phyloP scores from a whole-genome alignment of 192 early-diverging fungal genomes.

The Backusella luteola region DNA sequence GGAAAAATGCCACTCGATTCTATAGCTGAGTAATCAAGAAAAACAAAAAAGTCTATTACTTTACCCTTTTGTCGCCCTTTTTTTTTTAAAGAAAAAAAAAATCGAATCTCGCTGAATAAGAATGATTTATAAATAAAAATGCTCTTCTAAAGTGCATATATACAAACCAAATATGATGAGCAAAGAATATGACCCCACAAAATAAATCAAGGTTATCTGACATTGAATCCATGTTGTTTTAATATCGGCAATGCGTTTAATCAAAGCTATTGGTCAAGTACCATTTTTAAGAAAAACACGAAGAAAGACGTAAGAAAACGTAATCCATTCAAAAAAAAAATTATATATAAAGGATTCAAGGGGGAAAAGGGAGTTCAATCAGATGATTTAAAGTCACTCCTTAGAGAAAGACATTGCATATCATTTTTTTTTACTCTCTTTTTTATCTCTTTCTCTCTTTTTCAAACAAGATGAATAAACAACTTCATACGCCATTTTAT shows the following conservation, averaged over 20 bases:
- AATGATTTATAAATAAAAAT: too few species aligned
- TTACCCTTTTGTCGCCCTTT: too few species aligned
- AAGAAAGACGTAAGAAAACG: neutral
- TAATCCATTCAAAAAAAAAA: neutral
- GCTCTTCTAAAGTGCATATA: too few species aligned
- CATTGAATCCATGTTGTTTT: neutral
- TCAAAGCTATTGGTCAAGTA: neutral
- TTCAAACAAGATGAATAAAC: neutral
- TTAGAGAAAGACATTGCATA: neutral
- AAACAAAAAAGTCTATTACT: too few species aligned
- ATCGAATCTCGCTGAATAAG: too few species aligned
- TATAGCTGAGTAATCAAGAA: too few species aligned
- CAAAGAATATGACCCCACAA: too few species aligned
- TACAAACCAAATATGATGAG: too few species aligned
- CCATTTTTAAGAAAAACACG: neutral
- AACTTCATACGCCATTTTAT: slow-evolving; percentile 25
- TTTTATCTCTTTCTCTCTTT: neutral
- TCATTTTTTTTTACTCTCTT: neutral
- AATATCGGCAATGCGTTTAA: neutral
- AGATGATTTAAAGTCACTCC: neutral
- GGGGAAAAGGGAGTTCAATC: neutral
- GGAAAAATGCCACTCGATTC: too few species aligned
- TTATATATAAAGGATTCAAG: neutral
- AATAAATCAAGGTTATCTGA: neutral
- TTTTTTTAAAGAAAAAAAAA: too few species aligned